Evolutionary conservation across 2,329 filamentous ascomycete species (phyloP), one percentile per base, ranked within the genome.

Genomic region (Cercospora zeina): DNA sequence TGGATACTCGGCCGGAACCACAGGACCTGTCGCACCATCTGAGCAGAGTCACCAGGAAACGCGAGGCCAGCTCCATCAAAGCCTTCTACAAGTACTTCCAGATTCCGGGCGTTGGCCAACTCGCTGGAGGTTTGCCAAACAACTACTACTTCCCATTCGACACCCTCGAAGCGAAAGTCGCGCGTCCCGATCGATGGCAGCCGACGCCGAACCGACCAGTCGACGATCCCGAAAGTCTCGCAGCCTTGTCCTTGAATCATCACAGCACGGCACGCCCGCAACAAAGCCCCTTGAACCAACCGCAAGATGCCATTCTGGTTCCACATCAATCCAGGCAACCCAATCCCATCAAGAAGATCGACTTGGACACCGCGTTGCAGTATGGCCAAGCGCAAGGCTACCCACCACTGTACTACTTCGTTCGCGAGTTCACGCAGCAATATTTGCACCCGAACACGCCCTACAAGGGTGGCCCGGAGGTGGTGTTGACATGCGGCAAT

Each of bases 141-240:
- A 81, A 88, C 39, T 83, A 84, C 62, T 91, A 91, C 78, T 97
- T 97, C 72, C 93, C 93, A 8, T 96, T 89, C 76, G 92, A 97
- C 71, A 95, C 91, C 0, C 85, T 97, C 65, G 91, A 96, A 77
- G 90, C 92, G 42, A 87, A 89, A 67, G 85, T 89, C 64, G 90
- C 91, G 33, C 84, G 85, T 65, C 87, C 91, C 7, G 81, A 89
- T 66, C 85, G 92, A 75, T 95, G 89, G 82, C 82, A 84, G 34
- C 89, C 89, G 1, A 87, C 87, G 10, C 84, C 86, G 37, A 89
- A 89, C 73, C 78, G 81, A 51, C 85, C 85, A 30, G 71, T 81
- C 58, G 79, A 82, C 67, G 78, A 79, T 30, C 76, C 81, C 19
- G 64, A 71, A 69, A 63, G 60, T 6, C 47, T 63, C 58, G 55